Conservation (phyloP, 495 filamentous ascomycete genomes). For the Talaromyces trachyspermus region DNA sequence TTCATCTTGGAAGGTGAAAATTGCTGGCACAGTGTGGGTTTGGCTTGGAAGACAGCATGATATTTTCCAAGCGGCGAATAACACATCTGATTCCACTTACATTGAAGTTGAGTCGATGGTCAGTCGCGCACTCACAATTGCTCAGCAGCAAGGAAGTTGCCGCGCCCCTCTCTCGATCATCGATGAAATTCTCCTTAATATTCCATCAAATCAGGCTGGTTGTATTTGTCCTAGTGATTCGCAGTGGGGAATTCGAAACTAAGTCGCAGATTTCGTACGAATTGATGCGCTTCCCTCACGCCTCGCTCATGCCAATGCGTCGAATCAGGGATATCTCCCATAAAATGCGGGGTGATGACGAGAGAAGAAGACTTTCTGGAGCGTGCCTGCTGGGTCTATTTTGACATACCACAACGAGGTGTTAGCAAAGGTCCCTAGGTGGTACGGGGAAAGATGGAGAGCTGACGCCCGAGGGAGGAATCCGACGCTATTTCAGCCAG, state of each 20-base stretch:
- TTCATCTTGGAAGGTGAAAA: background rate
- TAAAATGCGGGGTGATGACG: too few relatives aligned
- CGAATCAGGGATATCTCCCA: too few relatives aligned
- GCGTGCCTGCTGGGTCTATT: too few relatives aligned
- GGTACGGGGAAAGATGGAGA: too few relatives aligned
- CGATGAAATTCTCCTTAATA: background rate
- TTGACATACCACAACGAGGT: too few relatives aligned
- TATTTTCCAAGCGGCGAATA: background rate
- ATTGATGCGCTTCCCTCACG: background rate
- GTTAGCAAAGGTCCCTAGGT: too few relatives aligned
- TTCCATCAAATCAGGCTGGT: background rate
- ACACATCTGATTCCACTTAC: background rate
- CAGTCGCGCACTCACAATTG: background rate
- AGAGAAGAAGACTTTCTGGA: background rate
- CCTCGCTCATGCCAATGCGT: background rate
- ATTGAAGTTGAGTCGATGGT: background rate
- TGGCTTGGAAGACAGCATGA: background rate
- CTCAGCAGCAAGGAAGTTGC: slow-evolving; percentile 8
- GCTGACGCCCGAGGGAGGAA: too few relatives aligned
- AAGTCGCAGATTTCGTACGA: background rate
- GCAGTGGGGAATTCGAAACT: background rate
- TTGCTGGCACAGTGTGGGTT: background rate
- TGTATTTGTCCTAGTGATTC: background rate
- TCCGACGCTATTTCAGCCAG: too few relatives aligned
- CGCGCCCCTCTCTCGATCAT: slow-evolving; percentile 4